phyloP scores from a whole-genome alignment of 768 basidiomycete genomes.

The Mycena olivaceomarginata region DNA sequence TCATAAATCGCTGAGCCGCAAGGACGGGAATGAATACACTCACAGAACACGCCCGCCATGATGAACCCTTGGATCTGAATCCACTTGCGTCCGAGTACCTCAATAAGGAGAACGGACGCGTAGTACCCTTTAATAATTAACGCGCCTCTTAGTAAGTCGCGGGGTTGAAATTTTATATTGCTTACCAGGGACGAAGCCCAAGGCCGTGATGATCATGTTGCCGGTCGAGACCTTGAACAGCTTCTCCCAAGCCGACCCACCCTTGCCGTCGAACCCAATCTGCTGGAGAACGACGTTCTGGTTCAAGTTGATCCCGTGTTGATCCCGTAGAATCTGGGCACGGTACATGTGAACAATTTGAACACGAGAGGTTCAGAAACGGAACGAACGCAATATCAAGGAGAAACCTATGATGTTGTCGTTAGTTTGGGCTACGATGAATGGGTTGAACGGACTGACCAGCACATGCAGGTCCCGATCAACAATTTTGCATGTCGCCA shows the following conservation, averaged over 20 bases:
- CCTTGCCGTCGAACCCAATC: conserved; percentile 79
- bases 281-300: conserved; percentile 86
- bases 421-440: background rate
- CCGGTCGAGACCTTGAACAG: conserved; percentile 82
- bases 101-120: conserved; percentile 79
- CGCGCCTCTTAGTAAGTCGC: background rate
- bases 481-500: conserved; percentile 83
- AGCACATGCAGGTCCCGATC: conserved; percentile 79
- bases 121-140: conserved; percentile 73
- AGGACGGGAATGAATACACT: conserved; percentile 41
- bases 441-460: conserved; percentile 55
- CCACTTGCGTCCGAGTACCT: conserved; percentile 82
- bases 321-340: conserved; percentile 82
- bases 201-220: conserved; percentile 76
- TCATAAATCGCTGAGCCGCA: background rate
- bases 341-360: background rate
- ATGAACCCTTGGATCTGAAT: conserved; percentile 89
- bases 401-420: conserved; percentile 63
- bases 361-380: background rate
- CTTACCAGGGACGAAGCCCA: conserved; percentile 86
- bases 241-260: conserved; percentile 76
- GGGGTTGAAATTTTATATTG: background rate
- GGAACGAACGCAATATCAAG: conserved; percentile 79
- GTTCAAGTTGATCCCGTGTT: conserved; percentile 83
- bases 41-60: conserved; percentile 80